Percentiles rank a stretch among this genome's conserved stretches.
These are phyloP conservation scores for Fraxinus nigra DNA, from an alignment of 305 asterid species.

Conservation along the genomic window DNA sequence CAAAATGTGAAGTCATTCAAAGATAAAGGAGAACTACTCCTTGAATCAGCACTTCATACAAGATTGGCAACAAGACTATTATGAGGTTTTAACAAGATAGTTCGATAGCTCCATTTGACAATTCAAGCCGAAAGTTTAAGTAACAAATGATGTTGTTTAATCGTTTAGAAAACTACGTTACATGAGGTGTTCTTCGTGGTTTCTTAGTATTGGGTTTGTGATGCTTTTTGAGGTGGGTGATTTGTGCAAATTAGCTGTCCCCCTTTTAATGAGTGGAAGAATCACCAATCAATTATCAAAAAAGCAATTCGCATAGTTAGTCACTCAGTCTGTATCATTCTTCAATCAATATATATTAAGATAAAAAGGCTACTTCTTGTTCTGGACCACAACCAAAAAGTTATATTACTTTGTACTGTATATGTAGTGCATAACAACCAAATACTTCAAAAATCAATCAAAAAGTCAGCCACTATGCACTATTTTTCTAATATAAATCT, in stretches of 20 bases:
- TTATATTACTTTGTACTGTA: not conserved
- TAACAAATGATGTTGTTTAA: not conserved
- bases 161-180: not conserved
- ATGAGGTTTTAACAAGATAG: not conserved
- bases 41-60: too few relatives aligned
- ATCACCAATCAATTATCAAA: constrained; percentile 14
- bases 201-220: not conserved
- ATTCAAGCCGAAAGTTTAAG: not conserved
- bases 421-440: constrained; percentile 17
- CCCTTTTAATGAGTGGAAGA: constrained; percentile 28
- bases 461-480: constrained; percentile 4
- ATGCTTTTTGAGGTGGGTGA: not conserved
- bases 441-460: constrained; percentile 2
- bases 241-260: not conserved
- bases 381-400: constrained; percentile 5
- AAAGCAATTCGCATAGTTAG: not conserved
- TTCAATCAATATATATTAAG: constrained; percentile 12
- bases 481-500: not conserved
- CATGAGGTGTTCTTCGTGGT: not conserved
- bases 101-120: not conserved
- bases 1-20: too few relatives aligned
- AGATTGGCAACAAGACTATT: too few relatives aligned
- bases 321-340: not conserved
- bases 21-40: too few relatives aligned
- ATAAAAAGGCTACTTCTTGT: not conserved